Evolutionary conservation across 768 basidiomycete species (phyloP).

Genomic region (Pisolithus microcarpus): DNA sequence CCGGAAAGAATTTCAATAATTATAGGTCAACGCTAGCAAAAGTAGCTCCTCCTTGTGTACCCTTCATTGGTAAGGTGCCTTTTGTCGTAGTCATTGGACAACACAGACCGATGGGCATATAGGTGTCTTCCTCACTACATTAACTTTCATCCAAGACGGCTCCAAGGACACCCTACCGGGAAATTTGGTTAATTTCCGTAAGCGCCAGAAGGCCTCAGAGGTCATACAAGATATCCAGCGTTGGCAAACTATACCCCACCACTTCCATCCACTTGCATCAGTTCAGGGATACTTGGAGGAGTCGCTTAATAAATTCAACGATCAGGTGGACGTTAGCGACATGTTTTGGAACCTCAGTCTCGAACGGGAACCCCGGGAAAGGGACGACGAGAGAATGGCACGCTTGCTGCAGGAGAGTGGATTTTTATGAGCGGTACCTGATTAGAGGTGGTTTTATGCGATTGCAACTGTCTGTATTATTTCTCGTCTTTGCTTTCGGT

Average conservation of each 20-base stretch:
- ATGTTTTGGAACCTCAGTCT: slow-evolving; percentile 82
- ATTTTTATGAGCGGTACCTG: slow-evolving; percentile 48
- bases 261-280: slow-evolving; percentile 59
- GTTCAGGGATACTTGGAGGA: slow-evolving; percentile 76
- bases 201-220: slow-evolving; percentile 92
- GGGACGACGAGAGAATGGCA: slow-evolving; percentile 97
- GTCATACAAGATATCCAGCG: slow-evolving; percentile 95
- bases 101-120: slow-evolving; percentile 2
- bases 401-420: slow-evolving; percentile 82
- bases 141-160: slow-evolving; percentile 98
- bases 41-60: slow-evolving; percentile 89
- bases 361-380: slow-evolving; percentile 86
- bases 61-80: slow-evolving; percentile 74
- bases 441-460: neutral
- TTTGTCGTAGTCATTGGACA: neutral
- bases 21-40: slow-evolving; percentile 79
- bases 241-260: slow-evolving; percentile 89
- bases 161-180: slow-evolving; percentile 78
- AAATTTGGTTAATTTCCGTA: slow-evolving; percentile 88
- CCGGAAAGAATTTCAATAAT: slow-evolving; percentile 89
- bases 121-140: slow-evolving; percentile 94
- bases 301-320: slow-evolving; percentile 62
- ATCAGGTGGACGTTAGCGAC: slow-evolving; percentile 63
- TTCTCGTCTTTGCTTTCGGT: slow-evolving; percentile 1
- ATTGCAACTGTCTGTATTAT: slow-evolving; percentile 5